Base-by-base conservation (phyloP, 2,329 filamentous ascomycete species). In the Paramyrothecium roridum region DNA sequence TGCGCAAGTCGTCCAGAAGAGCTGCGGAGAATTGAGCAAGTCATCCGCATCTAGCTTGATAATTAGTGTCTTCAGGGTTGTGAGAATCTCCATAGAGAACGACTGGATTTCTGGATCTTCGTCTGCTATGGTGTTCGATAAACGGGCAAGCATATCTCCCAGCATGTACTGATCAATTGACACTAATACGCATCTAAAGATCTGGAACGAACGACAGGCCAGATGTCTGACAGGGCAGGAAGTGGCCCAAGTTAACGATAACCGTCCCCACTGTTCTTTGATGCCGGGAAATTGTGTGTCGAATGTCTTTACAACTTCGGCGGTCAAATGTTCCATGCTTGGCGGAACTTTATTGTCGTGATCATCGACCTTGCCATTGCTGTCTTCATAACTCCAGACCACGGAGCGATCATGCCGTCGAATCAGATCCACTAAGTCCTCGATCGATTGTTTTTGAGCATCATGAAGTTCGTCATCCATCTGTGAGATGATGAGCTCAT, bases 1-100 rank as follows among this genome's bases (percentile, higher is more conserved):
- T 12, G 95, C 95, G 65, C 93, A 97, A 0, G 91, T 96, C 1
- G 93, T 96, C 96, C 96, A 99, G 73, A 99, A 98, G 1, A 99
- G 78, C 66, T 98, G 93, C 2, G 95, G 95, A 61, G 96, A 97
- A n/a, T 87, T 86, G 50, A 96, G 74, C 2, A 99, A 80, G 67
- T 93, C 89, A 40, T 89, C 83, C 0, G 89, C 81, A 20, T 93
- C 87, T 26, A 98, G 77, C 54, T 93, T 95, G 61, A 86, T 83
- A 55, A 99, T 96, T 48, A 99, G 88, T 0, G 92, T 92, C 67
- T 96, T 93, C 52, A 99, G 73, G 0, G 96, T 99, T 0, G 93
- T 97, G 53, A 99, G 74, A 55, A 99, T 98, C 69, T 99, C 96
- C 88, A 98, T 93, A 0, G 95, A 96, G 66, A 99, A 99, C 0